Evolutionary conservation across 164 flowering plant species (phyloP).

Genomic region (Tetrastigma voinierianum): DNA sequence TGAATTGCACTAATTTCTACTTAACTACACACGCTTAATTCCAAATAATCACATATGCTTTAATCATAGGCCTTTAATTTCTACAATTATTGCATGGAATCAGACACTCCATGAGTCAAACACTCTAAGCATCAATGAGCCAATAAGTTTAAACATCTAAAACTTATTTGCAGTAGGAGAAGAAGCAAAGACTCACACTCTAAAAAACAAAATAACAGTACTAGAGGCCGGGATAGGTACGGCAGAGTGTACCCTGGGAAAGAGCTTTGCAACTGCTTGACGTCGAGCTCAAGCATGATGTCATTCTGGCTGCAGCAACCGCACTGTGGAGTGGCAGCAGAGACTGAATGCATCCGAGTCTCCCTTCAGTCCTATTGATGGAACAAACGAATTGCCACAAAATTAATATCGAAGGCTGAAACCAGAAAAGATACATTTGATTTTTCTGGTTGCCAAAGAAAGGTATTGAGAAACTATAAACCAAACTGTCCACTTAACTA

Average conservation of each 20-base stretch:
- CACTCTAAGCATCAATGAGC: neutral
- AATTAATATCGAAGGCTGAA: neutral
- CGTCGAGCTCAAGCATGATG: conserved; percentile 68
- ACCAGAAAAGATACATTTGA: too few relatives aligned
- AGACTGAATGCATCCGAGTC: conserved; percentile 64
- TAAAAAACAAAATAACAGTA: conserved; percentile 25
- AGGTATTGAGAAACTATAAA: too few relatives aligned
- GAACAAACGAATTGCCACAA: neutral
- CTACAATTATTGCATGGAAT: too few relatives aligned
- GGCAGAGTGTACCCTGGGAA: conserved; percentile 96
- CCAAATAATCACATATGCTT: too few relatives aligned
- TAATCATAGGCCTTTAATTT: too few relatives aligned
- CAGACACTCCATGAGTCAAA: too few relatives aligned
- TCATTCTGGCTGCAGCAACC: conserved; percentile 77
- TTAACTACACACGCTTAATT: too few relatives aligned
- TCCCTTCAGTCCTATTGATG: conserved; percentile 43
- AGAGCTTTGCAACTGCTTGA: conserved; percentile 74
- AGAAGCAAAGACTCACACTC: conserved; percentile 41
- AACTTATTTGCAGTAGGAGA: conserved; percentile 1
- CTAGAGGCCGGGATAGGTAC: conserved; percentile 82
- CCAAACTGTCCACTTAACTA: too few relatives aligned
- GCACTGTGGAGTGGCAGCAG: conserved; percentile 82
- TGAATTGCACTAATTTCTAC: too few relatives aligned
- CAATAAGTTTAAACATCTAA: neutral
- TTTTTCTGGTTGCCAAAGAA: too few relatives aligned